phyloP scores from a whole-genome alignment of 1,284 basidiomycete genomes.

The Fomitopsis pinicola region DNA sequence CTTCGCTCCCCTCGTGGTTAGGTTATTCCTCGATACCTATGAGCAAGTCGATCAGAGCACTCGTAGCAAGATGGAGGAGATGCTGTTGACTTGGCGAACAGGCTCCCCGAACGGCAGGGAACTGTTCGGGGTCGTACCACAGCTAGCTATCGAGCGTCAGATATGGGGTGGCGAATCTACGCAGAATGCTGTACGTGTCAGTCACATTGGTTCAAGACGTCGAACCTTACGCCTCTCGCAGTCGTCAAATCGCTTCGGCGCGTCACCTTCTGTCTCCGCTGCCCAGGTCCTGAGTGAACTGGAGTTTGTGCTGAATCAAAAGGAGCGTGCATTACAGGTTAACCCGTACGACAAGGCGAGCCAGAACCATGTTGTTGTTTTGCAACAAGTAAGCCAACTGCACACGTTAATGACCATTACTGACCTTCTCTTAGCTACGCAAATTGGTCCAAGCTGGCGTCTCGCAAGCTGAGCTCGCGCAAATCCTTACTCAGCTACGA shows the following conservation, averaged over 20 bases:
- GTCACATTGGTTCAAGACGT: background rate
- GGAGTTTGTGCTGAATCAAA: constrained; percentile 73
- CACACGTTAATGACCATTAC: background rate
- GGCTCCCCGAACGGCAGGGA: constrained; percentile 77
- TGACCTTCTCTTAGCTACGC: constrained; percentile 51
- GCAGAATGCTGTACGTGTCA: constrained; percentile 21
- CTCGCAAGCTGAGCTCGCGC: constrained; percentile 74
- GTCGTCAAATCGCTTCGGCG: constrained; percentile 15
- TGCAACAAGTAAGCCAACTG: constrained; percentile 61
- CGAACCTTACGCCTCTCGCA: constrained; percentile 5
- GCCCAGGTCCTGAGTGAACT: constrained; percentile 77
- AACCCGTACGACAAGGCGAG: constrained; percentile 64
- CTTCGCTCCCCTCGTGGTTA: constrained; percentile 73
- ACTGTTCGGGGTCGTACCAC: constrained; percentile 74
- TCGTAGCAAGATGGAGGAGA: constrained; percentile 92
- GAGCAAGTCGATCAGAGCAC: constrained; percentile 78
- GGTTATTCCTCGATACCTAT: constrained; percentile 83
- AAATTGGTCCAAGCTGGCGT: constrained; percentile 75
- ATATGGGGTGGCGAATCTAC: constrained; percentile 62
- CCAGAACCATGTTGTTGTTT: constrained; percentile 63
- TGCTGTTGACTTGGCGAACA: constrained; percentile 89
- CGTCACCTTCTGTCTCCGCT: constrained; percentile 50
- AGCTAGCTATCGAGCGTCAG: constrained; percentile 72
- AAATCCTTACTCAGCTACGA: constrained; percentile 77
- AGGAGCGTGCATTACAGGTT: constrained; percentile 59